Evolutionary conservation across 2,329 filamentous ascomycete genomes (phyloP).

Genomic region (Diaporthe longicolla): DNA sequence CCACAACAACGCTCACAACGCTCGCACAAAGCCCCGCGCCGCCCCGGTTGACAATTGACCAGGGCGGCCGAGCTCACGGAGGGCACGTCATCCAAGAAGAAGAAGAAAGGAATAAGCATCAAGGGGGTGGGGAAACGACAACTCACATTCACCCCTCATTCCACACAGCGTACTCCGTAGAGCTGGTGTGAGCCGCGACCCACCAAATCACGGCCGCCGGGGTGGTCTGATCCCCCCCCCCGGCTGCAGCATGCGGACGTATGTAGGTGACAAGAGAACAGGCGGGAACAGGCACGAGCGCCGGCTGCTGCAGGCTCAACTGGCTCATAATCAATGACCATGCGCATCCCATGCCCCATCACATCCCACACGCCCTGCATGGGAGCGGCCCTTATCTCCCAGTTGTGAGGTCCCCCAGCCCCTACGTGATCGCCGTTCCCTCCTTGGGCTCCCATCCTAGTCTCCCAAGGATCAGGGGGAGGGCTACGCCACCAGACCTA

Average conservation of each 20-base stretch:
- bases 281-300: neutral
- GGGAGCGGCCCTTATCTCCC: slow-evolving; percentile 4
- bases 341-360: slow-evolving; percentile 9
- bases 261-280: neutral
- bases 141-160: slow-evolving; percentile 34
- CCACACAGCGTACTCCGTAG: slow-evolving; percentile 26
- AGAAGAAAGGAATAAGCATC: neutral
- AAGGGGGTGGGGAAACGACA: slow-evolving; percentile 7
- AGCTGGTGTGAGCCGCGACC: slow-evolving; percentile 21
- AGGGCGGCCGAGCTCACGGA: neutral
- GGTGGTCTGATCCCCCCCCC: neutral
- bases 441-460: neutral
- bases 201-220: slow-evolving; percentile 4
- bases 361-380: slow-evolving; percentile 20
- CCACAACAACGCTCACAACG: neutral
- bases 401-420: neutral
- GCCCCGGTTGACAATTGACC: neutral
- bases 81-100: slow-evolving; percentile 3
- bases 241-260: too few species aligned
- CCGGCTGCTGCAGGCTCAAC: slow-evolving; percentile 2
- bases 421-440: neutral
- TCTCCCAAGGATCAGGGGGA: neutral
- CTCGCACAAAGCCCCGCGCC: neutral
- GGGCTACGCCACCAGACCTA: neutral
- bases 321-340: neutral